These are phyloP conservation scores for Cutaneotrichosporon spelunceum DNA, from an alignment of 1,284 basidiomycete species.

Conservation along the genomic window DNA sequence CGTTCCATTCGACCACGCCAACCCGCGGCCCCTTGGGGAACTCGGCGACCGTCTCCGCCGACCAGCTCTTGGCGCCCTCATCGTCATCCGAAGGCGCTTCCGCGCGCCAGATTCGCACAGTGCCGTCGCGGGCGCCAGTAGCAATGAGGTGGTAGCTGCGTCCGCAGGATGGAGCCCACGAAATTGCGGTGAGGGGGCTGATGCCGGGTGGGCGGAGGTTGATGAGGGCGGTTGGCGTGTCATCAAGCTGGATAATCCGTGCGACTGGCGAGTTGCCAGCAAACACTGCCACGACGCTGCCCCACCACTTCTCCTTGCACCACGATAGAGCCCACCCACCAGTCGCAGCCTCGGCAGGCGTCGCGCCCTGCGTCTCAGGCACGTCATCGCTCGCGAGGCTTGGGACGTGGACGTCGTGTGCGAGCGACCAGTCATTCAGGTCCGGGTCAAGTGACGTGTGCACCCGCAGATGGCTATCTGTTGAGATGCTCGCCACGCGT, in stretches of 20 bases:
- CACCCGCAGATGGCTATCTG: conserved; percentile 77
- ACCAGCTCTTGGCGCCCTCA: conserved; percentile 57
- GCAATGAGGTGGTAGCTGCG: conserved; percentile 87
- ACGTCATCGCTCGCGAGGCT: conserved; percentile 45
- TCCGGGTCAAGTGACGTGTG: conserved; percentile 87
- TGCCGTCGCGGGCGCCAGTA: conserved; percentile 77
- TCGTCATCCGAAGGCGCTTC: conserved; percentile 53
- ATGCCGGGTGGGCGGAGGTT: conserved; percentile 37
- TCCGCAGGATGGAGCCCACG: conserved; percentile 89
- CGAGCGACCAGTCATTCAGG: conserved; percentile 71
- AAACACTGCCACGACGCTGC: conserved; percentile 73
- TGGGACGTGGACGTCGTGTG: conserved; percentile 73
- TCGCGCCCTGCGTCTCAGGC: conserved; percentile 8
- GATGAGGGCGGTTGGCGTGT: conserved; percentile 46
- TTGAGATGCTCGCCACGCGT: conserved; percentile 78
- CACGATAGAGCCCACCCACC: conserved; percentile 89
- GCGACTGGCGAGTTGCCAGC: conserved; percentile 68
- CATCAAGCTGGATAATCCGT: conserved; percentile 58
- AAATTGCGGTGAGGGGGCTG: conserved; percentile 66
- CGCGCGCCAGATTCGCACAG: conserved; percentile 79
- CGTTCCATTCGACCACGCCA: conserved; percentile 69
- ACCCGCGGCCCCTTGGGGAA: conserved; percentile 77
- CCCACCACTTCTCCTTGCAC: conserved; percentile 93
- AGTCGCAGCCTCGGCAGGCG: conserved; percentile 58
- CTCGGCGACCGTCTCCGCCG: conserved; percentile 69